Evolutionary conservation across 257 asterid species (phyloP).

Genomic region (Penstemon eatonii): DNA sequence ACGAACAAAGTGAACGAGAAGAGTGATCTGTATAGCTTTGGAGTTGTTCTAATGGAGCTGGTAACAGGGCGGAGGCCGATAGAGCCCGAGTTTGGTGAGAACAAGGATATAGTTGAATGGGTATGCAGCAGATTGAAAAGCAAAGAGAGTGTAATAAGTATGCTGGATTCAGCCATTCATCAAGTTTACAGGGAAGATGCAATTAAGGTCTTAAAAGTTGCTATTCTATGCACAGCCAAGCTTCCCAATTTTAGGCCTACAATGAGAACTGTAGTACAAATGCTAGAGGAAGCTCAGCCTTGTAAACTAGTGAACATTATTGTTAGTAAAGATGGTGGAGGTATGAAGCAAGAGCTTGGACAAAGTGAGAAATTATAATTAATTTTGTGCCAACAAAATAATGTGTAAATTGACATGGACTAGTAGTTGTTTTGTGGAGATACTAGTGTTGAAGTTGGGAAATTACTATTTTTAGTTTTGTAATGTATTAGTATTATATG

Average conservation of each 20-base stretch:
- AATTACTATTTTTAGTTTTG: too few species aligned
- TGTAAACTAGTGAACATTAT: conserved; percentile 49
- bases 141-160: conserved; percentile 55
- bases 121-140: conserved; percentile 64
- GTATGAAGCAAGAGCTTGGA: conserved; percentile 28
- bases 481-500: too few species aligned
- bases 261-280: conserved; percentile 80
- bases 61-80: conserved; percentile 87
- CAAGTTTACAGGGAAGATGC: conserved; percentile 60
- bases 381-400: too few species aligned
- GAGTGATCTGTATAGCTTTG: conserved; percentile 88
- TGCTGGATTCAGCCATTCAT: conserved; percentile 58
- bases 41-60: conserved; percentile 91
- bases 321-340: conserved; percentile 42
- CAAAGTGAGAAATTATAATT: conserved; percentile 32
- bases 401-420: too few species aligned
- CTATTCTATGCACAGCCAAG: conserved; percentile 76
- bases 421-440: too few species aligned
- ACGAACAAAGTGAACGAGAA: conserved; percentile 73
- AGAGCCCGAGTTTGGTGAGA: conserved; percentile 76
- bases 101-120: conserved; percentile 74
- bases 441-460: too few species aligned
- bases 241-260: conserved; percentile 77
- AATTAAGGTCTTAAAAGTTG: conserved; percentile 66
- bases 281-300: conserved; percentile 75